phyloP scores from a whole-genome alignment of 1,284 basidiomycete species.

The Ganoderma resinaceum region DNA sequence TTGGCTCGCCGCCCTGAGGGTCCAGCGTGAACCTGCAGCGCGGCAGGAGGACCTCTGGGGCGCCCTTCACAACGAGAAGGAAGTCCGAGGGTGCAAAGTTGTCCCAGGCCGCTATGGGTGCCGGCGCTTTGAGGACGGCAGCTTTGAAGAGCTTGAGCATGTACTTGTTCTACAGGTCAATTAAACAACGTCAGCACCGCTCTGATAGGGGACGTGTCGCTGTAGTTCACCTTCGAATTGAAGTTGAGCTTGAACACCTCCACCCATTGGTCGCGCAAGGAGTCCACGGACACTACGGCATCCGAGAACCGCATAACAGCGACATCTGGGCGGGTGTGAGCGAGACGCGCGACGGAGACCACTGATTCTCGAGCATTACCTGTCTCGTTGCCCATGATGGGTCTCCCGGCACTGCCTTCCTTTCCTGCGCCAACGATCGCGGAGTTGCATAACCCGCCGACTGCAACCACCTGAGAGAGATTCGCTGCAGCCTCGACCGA shows the following conservation, averaged over 20 bases:
- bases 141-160: conserved; percentile 52
- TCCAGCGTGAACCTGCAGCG: conserved; percentile 51
- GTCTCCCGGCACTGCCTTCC: conserved; percentile 43
- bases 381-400: conserved; percentile 68
- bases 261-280: conserved; percentile 37
- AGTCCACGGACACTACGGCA: conserved; percentile 38
- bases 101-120: conserved; percentile 43
- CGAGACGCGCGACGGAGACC: not conserved
- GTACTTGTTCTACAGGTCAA: conserved; percentile 55
- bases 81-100: conserved; percentile 41
- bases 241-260: conserved; percentile 52
- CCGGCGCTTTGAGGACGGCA: conserved; percentile 13
- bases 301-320: conserved; percentile 66
- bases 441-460: conserved; percentile 67
- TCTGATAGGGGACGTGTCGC: too few species aligned
- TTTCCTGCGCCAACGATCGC: conserved; percentile 54
- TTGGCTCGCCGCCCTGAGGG: conserved; percentile 39
- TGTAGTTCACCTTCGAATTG: conserved; percentile 51
- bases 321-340: conserved; percentile 44
- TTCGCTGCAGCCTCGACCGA: conserved; percentile 23
- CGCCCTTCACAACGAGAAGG: conserved; percentile 59
- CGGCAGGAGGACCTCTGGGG: conserved; percentile 64
- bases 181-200: not conserved
- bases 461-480: conserved; percentile 41
- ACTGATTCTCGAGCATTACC: conserved; percentile 39